Percentiles rank a stretch among this genome's conserved stretches.
phyloP scores from a whole-genome alignment of 2,329 filamentous ascomycete species.

The Pseudopyrenochaeta lycopersici region DNA sequence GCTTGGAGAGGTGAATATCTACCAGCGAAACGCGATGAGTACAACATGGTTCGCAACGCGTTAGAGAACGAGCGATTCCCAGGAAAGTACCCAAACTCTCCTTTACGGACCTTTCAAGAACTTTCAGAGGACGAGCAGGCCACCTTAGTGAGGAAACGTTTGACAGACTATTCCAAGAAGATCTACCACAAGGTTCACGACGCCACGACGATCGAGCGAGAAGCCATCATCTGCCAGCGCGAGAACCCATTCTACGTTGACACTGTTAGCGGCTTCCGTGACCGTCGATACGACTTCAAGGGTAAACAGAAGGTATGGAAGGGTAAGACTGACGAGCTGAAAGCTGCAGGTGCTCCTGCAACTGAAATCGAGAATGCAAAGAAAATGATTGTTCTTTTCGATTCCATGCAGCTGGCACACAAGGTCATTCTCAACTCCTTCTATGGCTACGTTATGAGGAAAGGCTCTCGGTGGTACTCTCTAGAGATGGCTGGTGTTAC shows the following conservation, averaged over 20 bases:
- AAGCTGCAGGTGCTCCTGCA: constrained; percentile 78
- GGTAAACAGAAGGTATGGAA: constrained; percentile 99
- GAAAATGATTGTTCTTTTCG: constrained; percentile 97
- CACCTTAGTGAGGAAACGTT: constrained; percentile 78
- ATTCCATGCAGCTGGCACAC: constrained; percentile 94
- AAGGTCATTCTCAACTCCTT: constrained; percentile 99
- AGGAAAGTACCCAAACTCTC: constrained; percentile 75
- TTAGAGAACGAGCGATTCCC: constrained; percentile 94
- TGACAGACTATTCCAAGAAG: constrained; percentile 95
- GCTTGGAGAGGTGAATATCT: constrained; percentile 98
- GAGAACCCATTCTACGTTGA: constrained; percentile 99
- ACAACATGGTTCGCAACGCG: constrained; percentile 97
- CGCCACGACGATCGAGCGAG: constrained; percentile 87
- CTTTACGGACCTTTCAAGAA: constrained; percentile 80
- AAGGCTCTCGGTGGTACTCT: constrained; percentile 98
- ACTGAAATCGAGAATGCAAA: constrained; percentile 90
- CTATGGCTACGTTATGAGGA: constrained; percentile 99
- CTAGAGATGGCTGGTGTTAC: constrained; percentile 99
- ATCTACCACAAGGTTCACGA: constrained; percentile 99
- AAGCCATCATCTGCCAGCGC: constrained; percentile 97
- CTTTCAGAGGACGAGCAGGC: constrained; percentile 85
- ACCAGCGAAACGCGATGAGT: constrained; percentile 94
- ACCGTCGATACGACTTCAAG: constrained; percentile 98
- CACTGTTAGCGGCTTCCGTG: constrained; percentile 94
- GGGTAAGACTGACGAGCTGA: constrained; percentile 88